Evolutionary conservation across 1,139 yeast genomes (phyloP).

Genomic region (Zhuliangozyma blackwelliae): DNA sequence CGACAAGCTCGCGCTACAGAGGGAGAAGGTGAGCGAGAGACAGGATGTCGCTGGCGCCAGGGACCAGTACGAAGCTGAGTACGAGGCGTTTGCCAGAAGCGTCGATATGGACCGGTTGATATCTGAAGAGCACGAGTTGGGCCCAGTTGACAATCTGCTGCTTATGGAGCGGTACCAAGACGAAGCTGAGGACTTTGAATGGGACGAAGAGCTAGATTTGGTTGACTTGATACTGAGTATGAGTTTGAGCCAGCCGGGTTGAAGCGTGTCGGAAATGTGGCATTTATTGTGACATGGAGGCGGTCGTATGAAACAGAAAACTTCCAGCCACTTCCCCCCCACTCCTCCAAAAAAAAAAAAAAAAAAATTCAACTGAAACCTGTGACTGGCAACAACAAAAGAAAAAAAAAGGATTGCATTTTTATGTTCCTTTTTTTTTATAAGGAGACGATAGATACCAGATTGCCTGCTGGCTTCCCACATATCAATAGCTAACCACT

Average conservation of each 20-base stretch:
- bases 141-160: conserved; percentile 1
- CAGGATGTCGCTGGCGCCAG: conserved; percentile 19
- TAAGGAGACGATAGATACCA: no score
- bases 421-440: no score
- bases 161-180: conserved; percentile 2
- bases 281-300: no score
- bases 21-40: conserved; percentile 22
- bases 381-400: no score
- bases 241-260: neutral
- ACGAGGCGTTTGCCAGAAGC: conserved; percentile 5
- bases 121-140: conserved; percentile 25
- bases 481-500: no score
- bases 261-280: no score
- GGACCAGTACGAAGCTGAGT: conserved; percentile 16
- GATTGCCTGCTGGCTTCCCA: no score
- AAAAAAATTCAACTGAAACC: no score
- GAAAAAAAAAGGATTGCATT: no score
- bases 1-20: conserved; percentile 17
- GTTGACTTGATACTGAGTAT: conserved; percentile 8
- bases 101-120: conserved; percentile 27
- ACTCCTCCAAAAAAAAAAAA: no score
- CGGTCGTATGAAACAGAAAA: no score
- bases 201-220: conserved; percentile 9
- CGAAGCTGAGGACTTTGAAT: conserved; percentile 3
- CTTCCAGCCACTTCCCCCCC: no score